Conservation (phyloP, 2,329 filamentous ascomycete genomes). For the Berkeleyomyces basicola region DNA sequence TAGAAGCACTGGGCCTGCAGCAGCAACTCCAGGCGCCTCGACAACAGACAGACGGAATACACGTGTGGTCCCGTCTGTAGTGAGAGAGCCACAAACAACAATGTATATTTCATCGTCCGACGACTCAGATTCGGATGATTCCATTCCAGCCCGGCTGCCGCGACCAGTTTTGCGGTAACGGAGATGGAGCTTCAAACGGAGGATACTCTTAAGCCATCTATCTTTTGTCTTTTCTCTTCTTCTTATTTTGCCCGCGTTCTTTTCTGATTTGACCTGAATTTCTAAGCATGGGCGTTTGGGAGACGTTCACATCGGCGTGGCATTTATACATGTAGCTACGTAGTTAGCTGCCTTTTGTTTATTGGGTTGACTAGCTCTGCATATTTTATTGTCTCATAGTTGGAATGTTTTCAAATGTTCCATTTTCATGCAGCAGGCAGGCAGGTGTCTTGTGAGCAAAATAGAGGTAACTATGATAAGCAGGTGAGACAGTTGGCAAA, state of each 20-base stretch:
- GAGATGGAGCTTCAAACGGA: background rate
- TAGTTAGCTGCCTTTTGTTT: background rate
- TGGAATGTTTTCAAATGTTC: background rate
- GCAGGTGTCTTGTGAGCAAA: background rate
- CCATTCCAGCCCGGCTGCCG: constrained; percentile 18
- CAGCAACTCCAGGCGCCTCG: constrained; percentile 21
- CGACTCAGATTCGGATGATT: constrained; percentile 16
- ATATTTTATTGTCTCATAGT: background rate
- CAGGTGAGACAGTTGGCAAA: background rate
- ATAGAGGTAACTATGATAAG: background rate
- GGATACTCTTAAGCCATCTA: background rate
- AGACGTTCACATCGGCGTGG: background rate
- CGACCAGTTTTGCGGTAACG: background rate
- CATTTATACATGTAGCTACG: background rate
- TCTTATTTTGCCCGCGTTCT: background rate
- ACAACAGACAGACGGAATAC: background rate
- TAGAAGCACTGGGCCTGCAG: constrained; percentile 15
- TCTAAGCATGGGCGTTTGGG: background rate
- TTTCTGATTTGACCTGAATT: background rate
- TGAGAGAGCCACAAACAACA: background rate
- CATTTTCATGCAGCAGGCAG: too few relatives aligned
- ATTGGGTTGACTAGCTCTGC: too few relatives aligned
- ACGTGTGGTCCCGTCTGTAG: background rate
- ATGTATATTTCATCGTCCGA: constrained; percentile 14
- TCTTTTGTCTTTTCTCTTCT: background rate